Conservation (phyloP, 257 asterid genomes). For the Apocynum venetum region DNA sequence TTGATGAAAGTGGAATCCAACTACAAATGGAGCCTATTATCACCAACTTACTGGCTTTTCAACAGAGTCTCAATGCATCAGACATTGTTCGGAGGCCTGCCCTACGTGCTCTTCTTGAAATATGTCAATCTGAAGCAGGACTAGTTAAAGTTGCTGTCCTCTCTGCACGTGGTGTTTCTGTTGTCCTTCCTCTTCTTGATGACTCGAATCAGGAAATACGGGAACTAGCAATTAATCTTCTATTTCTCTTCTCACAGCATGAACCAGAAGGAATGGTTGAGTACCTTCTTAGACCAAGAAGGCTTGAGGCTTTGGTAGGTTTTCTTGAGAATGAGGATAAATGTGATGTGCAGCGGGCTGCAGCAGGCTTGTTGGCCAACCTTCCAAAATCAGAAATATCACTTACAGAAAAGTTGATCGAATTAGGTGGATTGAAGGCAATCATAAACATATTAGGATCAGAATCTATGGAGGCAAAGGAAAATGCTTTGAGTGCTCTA, state of each 20-base stretch:
- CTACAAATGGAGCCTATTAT: slow-evolving; percentile 39
- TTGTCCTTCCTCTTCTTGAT: slow-evolving; percentile 52
- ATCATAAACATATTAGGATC: slow-evolving; percentile 37
- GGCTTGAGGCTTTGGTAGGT: slow-evolving; percentile 52
- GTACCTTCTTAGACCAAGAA: slow-evolving; percentile 53
- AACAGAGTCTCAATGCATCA: slow-evolving; percentile 37
- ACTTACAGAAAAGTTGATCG: slow-evolving; percentile 44
- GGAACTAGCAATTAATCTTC: slow-evolving; percentile 50
- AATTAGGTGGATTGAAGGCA: slow-evolving; percentile 53
- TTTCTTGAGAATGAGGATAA: slow-evolving; percentile 50
- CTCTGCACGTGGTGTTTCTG: slow-evolving; percentile 47
- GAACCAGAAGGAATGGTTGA: slow-evolving; percentile 63
- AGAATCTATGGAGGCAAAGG: slow-evolving; percentile 50
- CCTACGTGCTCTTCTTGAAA: slow-evolving; percentile 43
- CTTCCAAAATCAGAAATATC: slow-evolving; percentile 55
- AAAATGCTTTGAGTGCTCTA: slow-evolving; percentile 58
- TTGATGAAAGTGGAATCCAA: slow-evolving; percentile 35
- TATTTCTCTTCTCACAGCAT: slow-evolving; percentile 59
- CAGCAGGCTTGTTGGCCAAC: slow-evolving; percentile 62
- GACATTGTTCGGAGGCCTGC: slow-evolving; percentile 47
- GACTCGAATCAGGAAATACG: slow-evolving; percentile 51
- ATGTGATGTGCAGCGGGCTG: slow-evolving; percentile 55
- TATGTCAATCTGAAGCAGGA: slow-evolving; percentile 49
- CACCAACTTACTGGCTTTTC: slow-evolving; percentile 37
- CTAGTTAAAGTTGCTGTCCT: slow-evolving; percentile 57